These are phyloP conservation scores for Phytophthora citrophthora DNA, from an alignment of 352 stramenopile genomes.

Conservation along the genomic window DNA sequence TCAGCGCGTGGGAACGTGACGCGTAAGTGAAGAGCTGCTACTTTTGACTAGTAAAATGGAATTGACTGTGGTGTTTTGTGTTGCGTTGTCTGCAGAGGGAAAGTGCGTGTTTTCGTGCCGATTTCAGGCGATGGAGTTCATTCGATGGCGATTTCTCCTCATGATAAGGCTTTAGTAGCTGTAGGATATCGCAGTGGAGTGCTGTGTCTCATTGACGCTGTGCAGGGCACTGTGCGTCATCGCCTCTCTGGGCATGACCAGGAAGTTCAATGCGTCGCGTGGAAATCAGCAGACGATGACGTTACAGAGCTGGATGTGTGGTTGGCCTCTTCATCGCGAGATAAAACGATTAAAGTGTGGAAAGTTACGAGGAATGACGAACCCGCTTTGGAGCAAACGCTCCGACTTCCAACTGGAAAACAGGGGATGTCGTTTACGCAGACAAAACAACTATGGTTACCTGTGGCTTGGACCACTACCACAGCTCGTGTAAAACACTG, in stretches of 20 bases:
- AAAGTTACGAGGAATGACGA: conserved; percentile 19
- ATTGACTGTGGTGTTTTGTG: conserved; percentile 11
- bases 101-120: conserved; percentile 49
- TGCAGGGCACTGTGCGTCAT: conserved; percentile 37
- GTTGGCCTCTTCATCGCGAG: conserved; percentile 70
- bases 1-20: conserved; percentile 68
- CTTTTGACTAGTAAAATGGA: not conserved
- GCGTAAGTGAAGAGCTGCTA: conserved; percentile 35
- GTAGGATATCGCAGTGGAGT: conserved; percentile 77
- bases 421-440: conserved; percentile 69
- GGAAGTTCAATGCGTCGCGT: conserved; percentile 69
- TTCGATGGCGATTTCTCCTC: conserved; percentile 56
- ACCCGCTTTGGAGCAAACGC: conserved; percentile 34
- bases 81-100: conserved; percentile 34
- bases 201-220: conserved; percentile 61
- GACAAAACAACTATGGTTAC: conserved; percentile 74
- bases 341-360: conserved; percentile 80
- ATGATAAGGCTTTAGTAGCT: conserved; percentile 59
- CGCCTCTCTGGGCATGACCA: conserved; percentile 72
- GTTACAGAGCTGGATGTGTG: conserved; percentile 16
- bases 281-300: conserved; percentile 27
- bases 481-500: conserved; percentile 17
- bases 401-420: conserved; percentile 67
- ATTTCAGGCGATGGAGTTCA: conserved; percentile 64
- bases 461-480: conserved; percentile 58